These are phyloP conservation scores for Mycena indigotica DNA, from an alignment of 768 basidiomycete genomes.

Conservation along the genomic window DNA sequence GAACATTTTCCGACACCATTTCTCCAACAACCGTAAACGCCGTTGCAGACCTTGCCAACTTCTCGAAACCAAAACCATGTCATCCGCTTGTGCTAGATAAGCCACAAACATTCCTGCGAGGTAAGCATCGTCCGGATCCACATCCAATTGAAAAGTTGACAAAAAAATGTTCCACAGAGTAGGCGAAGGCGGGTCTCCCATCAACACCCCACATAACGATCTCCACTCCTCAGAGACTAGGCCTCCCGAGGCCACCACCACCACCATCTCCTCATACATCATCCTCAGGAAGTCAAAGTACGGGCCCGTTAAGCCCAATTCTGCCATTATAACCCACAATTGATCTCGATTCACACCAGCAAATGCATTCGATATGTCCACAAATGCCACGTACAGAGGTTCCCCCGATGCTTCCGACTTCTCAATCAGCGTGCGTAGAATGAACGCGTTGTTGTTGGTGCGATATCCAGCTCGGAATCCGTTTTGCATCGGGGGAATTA, in stretches of 20 bases:
- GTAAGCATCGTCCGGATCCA: neutral
- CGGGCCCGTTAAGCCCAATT: constrained; percentile 16
- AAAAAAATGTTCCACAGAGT: no score
- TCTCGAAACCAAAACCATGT: no score
- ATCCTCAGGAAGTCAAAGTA: neutral
- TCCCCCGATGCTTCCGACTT: no score
- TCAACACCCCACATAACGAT: neutral
- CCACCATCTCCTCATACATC: constrained; percentile 12
- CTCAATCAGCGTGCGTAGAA: no score
- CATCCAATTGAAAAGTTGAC: neutral
- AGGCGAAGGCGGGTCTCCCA: neutral
- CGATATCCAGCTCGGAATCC: constrained; percentile 23
- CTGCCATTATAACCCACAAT: constrained; percentile 24
- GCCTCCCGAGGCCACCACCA: constrained; percentile 16
- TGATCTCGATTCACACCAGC: constrained; percentile 23
- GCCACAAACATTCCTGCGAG: neutral
- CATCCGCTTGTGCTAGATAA: neutral
- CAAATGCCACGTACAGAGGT: constrained; percentile 24
- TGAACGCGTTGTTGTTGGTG: no score
- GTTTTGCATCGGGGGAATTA: constrained; percentile 27
- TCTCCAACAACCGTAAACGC: neutral
- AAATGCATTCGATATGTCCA: constrained; percentile 31
- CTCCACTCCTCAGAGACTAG: neutral
- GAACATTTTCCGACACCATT: neutral
- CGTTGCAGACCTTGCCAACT: neutral